Base-by-base conservation (phyloP, 371 early-diverging fungal species). In the Haplosporangium sp. region DNA sequence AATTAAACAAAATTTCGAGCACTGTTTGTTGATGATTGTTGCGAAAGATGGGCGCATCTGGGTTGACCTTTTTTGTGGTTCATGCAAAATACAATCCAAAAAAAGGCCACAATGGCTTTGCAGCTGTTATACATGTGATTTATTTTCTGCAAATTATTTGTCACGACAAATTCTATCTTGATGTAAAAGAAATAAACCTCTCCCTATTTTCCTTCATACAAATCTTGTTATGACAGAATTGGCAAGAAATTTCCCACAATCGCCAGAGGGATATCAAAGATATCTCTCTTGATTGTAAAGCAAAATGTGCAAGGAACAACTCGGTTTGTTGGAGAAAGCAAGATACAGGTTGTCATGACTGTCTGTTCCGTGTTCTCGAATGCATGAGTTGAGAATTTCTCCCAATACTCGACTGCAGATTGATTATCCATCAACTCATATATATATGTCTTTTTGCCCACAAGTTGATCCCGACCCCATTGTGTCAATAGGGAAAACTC, bases 401-500 rank as follows among this genome's bases (percentile, higher is more conserved):
- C 96, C 96, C 96, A 96, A 77, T 97, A 97, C 55, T 94, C 92
- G 13, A 96, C 96, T 1, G 94, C 95, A 45, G 45, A 45, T 10
- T 45, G 45, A 45, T 45, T 45, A 5, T 95, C 95, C 96, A 97
- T 96, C 63, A 97, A 86, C 93, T 95, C 94, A 68, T 93, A 95
- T 65, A 45, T 45, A 20, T 55, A 55, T 35, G 55, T 55, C 17
- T 55, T 55, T 34, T 55, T 55, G 11, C 55, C 55, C 34, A 95
- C 67, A 52, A 96, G 85, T 74, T 89, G 85, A 50, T 95, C 94
- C 39, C 89, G 90, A 58, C 90, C 84, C 97, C 97, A 96, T 67
- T 91, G 91, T 1, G 96, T 96, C 82, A 97, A 75, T 38, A 96
- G 84, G 6, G 92, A 92, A 82, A 97, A 97, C 81, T 96, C 96